Conservation (phyloP, 805 yeast genomes). For the Wickerhamomyces alni region DNA sequence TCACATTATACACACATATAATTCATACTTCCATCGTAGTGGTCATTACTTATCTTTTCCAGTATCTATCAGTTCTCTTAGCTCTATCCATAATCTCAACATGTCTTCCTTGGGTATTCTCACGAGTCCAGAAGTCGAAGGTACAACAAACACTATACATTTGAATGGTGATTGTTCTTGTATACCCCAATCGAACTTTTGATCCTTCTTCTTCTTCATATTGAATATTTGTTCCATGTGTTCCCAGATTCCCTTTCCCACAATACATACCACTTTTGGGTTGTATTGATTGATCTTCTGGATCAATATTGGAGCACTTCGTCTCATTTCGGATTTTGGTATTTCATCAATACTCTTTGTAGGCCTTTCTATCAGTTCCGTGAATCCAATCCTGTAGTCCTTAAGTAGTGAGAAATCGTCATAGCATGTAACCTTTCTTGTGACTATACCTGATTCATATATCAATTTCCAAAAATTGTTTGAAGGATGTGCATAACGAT, state of each 20-base stretch:
- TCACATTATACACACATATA: too few relatives aligned
- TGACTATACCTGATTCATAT: conserved; percentile 43
- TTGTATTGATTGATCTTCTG: conserved; percentile 31
- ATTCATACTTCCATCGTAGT: not conserved
- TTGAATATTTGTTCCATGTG: conserved; percentile 32
- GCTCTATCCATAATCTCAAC: conserved; percentile 40
- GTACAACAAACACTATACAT: conserved; percentile 49
- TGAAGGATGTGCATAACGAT: conserved; percentile 66
- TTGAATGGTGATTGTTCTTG: conserved; percentile 17
- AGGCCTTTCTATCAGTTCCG: conserved; percentile 63
- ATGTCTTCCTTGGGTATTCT: conserved; percentile 42
- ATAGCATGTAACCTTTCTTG: conserved; percentile 19
- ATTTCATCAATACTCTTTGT: conserved; percentile 56
- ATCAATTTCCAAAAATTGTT: conserved; percentile 65
- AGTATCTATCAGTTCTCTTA: conserved; percentile 19
- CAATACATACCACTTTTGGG: conserved; percentile 46
- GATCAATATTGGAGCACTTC: conserved; percentile 48
- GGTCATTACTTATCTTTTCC: not conserved
- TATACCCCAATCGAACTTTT: conserved; percentile 49
- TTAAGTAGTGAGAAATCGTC: conserved; percentile 36
- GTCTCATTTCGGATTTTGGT: conserved; percentile 42
- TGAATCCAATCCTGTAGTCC: conserved; percentile 53
- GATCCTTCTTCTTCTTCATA: conserved; percentile 14
- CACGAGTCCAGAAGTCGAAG: conserved; percentile 71
- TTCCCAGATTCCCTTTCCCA: conserved; percentile 78